Percentiles rank a stretch among this genome's conserved stretches.
These are phyloP conservation scores for Aspergillus latus DNA, from an alignment of 2,329 filamentous ascomycete genomes.

Conservation along the genomic window DNA sequence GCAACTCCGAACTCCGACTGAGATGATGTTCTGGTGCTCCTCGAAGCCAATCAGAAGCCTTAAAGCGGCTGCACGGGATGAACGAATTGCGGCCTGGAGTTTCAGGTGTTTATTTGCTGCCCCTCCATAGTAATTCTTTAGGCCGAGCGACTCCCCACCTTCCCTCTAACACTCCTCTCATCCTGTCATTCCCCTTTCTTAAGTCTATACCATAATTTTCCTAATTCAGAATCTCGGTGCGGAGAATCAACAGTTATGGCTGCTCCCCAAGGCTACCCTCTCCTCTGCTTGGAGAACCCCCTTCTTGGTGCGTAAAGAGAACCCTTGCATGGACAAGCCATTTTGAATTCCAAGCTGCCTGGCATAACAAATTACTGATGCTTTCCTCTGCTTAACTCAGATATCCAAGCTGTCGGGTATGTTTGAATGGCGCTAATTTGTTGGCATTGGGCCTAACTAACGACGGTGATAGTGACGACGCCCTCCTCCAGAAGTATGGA, in stretches of 20 bases:
- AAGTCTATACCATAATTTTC: conserved; percentile 1
- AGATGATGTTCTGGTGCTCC: conserved; percentile 3
- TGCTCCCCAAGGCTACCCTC: conserved; percentile 74
- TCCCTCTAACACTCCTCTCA: conserved; percentile 9
- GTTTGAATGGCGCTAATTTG: conserved; percentile 23
- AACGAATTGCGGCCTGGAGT: not conserved
- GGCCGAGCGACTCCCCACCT: conserved; percentile 1
- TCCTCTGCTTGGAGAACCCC: conserved; percentile 95
- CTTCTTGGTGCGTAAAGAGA: conserved; percentile 67
- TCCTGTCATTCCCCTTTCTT: not conserved
- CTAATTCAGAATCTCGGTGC: not conserved
- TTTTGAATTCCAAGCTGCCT: not conserved
- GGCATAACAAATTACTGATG: conserved; percentile 20
- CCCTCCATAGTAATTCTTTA: conserved; percentile 22
- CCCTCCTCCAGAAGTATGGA: conserved; percentile 85
- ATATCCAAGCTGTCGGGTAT: conserved; percentile 82
- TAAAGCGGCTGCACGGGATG: not conserved
- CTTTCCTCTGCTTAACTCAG: conserved; percentile 43
- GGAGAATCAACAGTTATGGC: conserved; percentile 59
- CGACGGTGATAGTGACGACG: conserved; percentile 62
- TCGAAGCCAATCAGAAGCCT: not conserved
- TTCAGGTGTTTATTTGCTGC: conserved; percentile 22
- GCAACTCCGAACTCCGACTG: conserved; percentile 1
- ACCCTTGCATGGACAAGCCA: not conserved
- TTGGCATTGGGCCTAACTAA: conserved; percentile 10